These are phyloP conservation scores for Myrmaecium sp. DNA, from an alignment of 2,329 filamentous ascomycete genomes.

Conservation along the genomic window DNA sequence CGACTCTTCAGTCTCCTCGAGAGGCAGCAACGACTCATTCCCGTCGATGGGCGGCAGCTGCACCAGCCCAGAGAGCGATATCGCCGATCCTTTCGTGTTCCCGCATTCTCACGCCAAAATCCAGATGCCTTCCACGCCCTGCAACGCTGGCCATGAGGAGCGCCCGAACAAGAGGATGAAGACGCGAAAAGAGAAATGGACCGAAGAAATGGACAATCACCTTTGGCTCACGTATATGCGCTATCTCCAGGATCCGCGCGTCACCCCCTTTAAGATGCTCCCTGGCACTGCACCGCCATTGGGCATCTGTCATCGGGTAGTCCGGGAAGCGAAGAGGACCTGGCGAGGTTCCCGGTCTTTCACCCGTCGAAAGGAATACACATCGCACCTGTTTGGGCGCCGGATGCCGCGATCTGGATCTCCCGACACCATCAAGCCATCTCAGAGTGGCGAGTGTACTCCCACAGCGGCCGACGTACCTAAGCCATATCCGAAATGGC, in stretches of 20 bases:
- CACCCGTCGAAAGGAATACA: too few relatives aligned
- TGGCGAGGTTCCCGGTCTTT: slow-evolving; percentile 34
- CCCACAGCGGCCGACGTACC: slow-evolving; percentile 22
- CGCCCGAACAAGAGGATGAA: slow-evolving; percentile 24
- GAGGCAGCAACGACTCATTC: slow-evolving; percentile 37
- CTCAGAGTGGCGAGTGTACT: slow-evolving; percentile 29
- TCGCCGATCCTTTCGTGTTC: slow-evolving; percentile 37
- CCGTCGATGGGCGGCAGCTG: slow-evolving; percentile 42
- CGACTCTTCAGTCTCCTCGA: slow-evolving; percentile 45
- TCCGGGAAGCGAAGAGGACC: slow-evolving; percentile 41
- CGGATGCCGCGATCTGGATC: slow-evolving; percentile 17
- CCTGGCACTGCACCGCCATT: slow-evolving; percentile 46
- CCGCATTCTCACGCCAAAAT: slow-evolving; percentile 17
- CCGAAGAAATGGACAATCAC: slow-evolving; percentile 47
- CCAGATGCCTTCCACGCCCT: slow-evolving; percentile 15
- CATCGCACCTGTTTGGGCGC: slow-evolving; percentile 7
- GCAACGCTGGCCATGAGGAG: slow-evolving; percentile 11
- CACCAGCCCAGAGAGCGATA: slow-evolving; percentile 43
- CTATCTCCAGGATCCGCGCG: slow-evolving; percentile 47
- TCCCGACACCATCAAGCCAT: slow-evolving; percentile 25
- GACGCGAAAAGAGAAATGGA: slow-evolving; percentile 32
- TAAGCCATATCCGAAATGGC: slow-evolving; percentile 31
- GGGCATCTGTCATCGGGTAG: slow-evolving; percentile 46
- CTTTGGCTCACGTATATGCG: slow-evolving; percentile 49
- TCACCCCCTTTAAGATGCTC: slow-evolving; percentile 51